Percentiles rank a stretch among this genome's conserved stretches.
Evolutionary conservation across 2,329 filamentous ascomycete species (phyloP).

Genomic region (Capronia epimyces): DNA sequence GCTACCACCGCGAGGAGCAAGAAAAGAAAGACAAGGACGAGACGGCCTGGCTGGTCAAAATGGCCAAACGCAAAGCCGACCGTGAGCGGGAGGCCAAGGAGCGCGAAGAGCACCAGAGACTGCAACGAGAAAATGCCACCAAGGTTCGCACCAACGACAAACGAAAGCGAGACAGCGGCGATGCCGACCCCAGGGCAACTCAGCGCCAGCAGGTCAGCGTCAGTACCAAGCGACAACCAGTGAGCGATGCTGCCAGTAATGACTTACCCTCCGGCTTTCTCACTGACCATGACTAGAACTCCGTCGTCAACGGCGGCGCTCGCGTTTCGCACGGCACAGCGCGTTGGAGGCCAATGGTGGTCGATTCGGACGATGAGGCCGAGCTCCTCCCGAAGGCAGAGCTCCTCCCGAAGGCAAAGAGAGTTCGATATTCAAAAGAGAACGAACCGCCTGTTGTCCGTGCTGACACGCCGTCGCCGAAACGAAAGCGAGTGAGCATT

Average conservation of each 20-base stretch:
- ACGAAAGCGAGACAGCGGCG: neutral
- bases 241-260: neutral
- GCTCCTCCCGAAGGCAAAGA: neutral
- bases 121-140: neutral
- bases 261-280: neutral
- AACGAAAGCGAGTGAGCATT: neutral
- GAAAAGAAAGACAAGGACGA: neutral
- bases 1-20: neutral
- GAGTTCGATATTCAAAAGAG: neutral
- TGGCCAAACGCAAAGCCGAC: neutral
- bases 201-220: neutral
- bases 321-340: neutral
- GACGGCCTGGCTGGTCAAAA: neutral
- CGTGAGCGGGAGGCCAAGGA: neutral
- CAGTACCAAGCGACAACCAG: neutral
- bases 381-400: neutral
- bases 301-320: neutral
- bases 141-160: neutral
- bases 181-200: neutral
- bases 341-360: neutral
- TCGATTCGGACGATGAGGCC: neutral
- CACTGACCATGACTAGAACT: neutral
- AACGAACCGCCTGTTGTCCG: neutral
- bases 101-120: neutral
- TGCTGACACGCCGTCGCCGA: neutral